These are phyloP conservation scores for Albifimbria verrucaria DNA, from an alignment of 2,329 filamentous ascomycete genomes.

Conservation along the genomic window DNA sequence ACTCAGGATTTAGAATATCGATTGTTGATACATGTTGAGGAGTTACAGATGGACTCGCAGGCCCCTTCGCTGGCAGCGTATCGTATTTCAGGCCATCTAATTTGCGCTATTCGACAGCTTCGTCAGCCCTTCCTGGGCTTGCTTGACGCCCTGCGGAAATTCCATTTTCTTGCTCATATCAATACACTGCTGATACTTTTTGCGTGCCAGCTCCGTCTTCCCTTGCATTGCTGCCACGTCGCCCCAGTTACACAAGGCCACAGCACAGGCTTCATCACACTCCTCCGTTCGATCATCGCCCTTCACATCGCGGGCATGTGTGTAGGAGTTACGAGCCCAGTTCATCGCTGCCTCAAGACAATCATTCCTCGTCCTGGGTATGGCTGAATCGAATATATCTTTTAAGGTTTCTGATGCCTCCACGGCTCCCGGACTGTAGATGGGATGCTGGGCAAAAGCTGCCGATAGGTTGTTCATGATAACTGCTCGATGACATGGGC, in stretches of 20 bases:
- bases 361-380: constrained; percentile 49
- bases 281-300: constrained; percentile 68
- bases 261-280: constrained; percentile 80
- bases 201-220: constrained; percentile 60
- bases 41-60: too few relatives aligned
- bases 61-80: too few relatives aligned
- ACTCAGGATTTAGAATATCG: too few relatives aligned
- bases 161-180: constrained; percentile 54
- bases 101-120: constrained; percentile 18
- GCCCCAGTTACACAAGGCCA: constrained; percentile 81
- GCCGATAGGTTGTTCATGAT: constrained; percentile 84
- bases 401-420: constrained; percentile 25
- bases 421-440: constrained; percentile 26
- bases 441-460: constrained; percentile 66
- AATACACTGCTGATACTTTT: constrained; percentile 66
- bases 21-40: too few relatives aligned
- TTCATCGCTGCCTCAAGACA: constrained; percentile 67
- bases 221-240: constrained; percentile 78
- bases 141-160: constrained; percentile 48
- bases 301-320: constrained; percentile 61
- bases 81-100: constrained; percentile 1
- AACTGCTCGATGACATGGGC: constrained; percentile 73
- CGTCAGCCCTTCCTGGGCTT: constrained; percentile 50
- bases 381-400: constrained; percentile 23
- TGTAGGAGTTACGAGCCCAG: constrained; percentile 77